Evolutionary conservation across 1,284 basidiomycete genomes (phyloP).

Genomic region (Puccinia triticina): DNA sequence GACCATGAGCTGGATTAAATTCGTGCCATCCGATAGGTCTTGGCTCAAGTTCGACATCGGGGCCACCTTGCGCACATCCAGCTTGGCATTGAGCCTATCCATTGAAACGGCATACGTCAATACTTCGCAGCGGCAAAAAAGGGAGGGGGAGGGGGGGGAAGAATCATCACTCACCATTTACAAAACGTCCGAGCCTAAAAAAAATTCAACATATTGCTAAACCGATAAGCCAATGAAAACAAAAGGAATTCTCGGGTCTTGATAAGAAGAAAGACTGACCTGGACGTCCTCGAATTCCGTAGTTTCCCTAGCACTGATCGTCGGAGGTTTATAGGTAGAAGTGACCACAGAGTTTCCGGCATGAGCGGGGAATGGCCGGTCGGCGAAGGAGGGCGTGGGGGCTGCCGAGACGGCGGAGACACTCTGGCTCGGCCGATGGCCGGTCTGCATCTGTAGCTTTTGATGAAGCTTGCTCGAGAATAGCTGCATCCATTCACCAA

Average conservation of each 20-base stretch:
- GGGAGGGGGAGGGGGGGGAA: background rate
- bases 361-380: slow-evolving; percentile 47
- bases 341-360: slow-evolving; percentile 43
- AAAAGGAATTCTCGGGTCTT: background rate
- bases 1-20: slow-evolving; percentile 71
- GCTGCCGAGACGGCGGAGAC: slow-evolving; percentile 15
- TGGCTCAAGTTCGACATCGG: slow-evolving; percentile 87
- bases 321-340: slow-evolving; percentile 49
- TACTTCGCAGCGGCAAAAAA: background rate
- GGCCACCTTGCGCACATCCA: slow-evolving; percentile 79
- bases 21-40: slow-evolving; percentile 92
- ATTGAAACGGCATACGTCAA: background rate
- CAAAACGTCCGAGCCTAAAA: slow-evolving; percentile 69
- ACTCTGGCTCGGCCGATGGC: slow-evolving; percentile 42
- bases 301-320: slow-evolving; percentile 35
- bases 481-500: background rate
- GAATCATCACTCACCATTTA: slow-evolving; percentile 69
- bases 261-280: slow-evolving; percentile 60
- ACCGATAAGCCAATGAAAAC: background rate
- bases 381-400: slow-evolving; percentile 26
- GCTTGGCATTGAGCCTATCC: slow-evolving; percentile 87
- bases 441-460: slow-evolving; percentile 37
- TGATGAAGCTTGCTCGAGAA: slow-evolving; percentile 14
- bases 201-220: too few relatives aligned
- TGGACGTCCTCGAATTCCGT: slow-evolving; percentile 65